Conservation (phyloP, 768 basidiomycete species). For the Mycena rosella region DNA sequence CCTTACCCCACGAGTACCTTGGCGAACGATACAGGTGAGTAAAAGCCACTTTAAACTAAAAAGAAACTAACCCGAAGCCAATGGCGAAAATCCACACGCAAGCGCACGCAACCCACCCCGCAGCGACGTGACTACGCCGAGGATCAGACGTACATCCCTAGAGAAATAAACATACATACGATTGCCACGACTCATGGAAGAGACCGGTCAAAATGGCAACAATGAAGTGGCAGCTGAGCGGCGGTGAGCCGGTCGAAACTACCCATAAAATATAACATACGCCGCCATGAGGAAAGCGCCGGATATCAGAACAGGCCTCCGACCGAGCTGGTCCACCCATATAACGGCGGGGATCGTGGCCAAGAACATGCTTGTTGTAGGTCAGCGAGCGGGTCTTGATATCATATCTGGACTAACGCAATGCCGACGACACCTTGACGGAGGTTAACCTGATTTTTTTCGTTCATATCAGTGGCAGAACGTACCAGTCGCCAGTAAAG, state of each 20-base stretch:
- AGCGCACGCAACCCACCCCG: conserved; percentile 80
- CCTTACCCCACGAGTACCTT: conserved; percentile 80
- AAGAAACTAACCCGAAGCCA: conserved; percentile 51
- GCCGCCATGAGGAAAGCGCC: conserved; percentile 80
- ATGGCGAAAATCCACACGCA: conserved; percentile 84
- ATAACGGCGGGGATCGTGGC: conserved; percentile 86
- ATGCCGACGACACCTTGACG: conserved; percentile 72
- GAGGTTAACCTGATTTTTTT: not conserved
- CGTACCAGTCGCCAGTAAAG: conserved; percentile 63
- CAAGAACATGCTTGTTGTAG: conserved; percentile 69
- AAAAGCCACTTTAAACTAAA: not conserved
- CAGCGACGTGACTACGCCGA: conserved; percentile 53
- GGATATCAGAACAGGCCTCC: conserved; percentile 80
- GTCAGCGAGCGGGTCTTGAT: not conserved
- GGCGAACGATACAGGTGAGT: not conserved
- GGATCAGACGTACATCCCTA: conserved; percentile 15
- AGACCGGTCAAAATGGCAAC: conserved; percentile 74
- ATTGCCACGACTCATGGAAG: conserved; percentile 67
- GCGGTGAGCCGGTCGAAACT: conserved; percentile 20
- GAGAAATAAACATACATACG: conserved; percentile 47
- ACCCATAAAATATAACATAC: conserved; percentile 49
- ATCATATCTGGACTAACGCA: conserved; percentile 59
- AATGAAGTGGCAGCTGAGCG: conserved; percentile 72
- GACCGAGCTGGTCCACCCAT: conserved; percentile 83
- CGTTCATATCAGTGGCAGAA: not conserved